Percentiles rank a stretch among this genome's conserved stretches.
Evolutionary conservation across 1,284 basidiomycete genomes (phyloP).

Genomic region (Cutaneotrichosporon mucoides): DNA sequence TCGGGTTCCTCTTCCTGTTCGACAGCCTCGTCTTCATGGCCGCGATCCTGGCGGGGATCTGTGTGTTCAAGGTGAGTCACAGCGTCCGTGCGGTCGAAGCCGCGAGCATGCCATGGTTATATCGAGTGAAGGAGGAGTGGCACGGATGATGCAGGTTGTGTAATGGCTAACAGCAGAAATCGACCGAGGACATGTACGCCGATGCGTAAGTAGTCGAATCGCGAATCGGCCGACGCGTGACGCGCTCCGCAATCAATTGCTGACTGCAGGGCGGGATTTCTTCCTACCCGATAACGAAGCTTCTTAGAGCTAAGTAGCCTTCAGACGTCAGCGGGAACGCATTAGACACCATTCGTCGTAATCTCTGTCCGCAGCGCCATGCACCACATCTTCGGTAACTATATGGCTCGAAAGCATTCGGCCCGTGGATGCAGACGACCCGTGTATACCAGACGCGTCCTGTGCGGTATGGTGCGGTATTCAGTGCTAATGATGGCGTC

Average conservation of each 20-base stretch:
- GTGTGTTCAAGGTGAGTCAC: constrained; percentile 36
- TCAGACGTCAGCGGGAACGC: too few relatives aligned
- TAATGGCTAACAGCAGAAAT: constrained; percentile 20
- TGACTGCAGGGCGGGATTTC: constrained; percentile 19
- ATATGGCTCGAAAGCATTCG: too few relatives aligned
- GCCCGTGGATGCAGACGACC: too few relatives aligned
- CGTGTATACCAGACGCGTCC: too few relatives aligned
- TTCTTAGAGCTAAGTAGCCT: too few relatives aligned
- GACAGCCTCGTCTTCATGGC: constrained; percentile 40
- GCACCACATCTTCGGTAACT: too few relatives aligned
- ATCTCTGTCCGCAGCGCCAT: too few relatives aligned
- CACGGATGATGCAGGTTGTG: background rate
- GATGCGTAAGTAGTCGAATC: constrained; percentile 24
- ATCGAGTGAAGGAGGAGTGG: too few relatives aligned
- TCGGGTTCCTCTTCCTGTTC: constrained; percentile 39
- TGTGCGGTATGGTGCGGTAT: too few relatives aligned
- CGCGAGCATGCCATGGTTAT: too few relatives aligned
- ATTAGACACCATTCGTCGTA: too few relatives aligned
- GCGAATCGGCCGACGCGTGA: background rate
- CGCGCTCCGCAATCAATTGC: background rate
- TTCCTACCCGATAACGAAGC: constrained; percentile 17
- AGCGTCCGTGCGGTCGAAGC: background rate
- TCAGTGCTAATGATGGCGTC: too few relatives aligned
- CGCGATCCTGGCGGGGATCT: constrained; percentile 47
- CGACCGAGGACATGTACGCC: constrained; percentile 28